Conservation (phyloP, 164 flowering plant species). For the Buxus sempervirens region DNA sequence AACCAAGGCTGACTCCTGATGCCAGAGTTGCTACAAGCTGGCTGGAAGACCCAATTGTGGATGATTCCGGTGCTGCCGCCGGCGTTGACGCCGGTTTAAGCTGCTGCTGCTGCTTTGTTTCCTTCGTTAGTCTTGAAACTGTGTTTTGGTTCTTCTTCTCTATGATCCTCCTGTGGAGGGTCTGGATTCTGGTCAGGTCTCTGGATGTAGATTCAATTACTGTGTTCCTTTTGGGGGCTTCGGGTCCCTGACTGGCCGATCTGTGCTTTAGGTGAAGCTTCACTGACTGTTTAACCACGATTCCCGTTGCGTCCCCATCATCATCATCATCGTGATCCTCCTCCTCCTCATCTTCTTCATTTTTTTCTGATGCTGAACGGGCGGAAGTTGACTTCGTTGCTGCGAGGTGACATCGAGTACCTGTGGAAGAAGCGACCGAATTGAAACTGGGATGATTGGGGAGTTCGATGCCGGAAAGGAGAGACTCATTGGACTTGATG, state of each 20-base stretch:
- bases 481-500: conserved; percentile 25
- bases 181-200: conserved; percentile 62
- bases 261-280: conserved; percentile 53
- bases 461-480: conserved; percentile 48
- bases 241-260: conserved; percentile 4
- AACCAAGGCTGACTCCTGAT: conserved; percentile 86
- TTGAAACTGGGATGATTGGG: conserved; percentile 55
- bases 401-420: conserved; percentile 27
- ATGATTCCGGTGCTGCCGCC: conserved; percentile 26
- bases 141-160: conserved; percentile 63
- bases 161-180: conserved; percentile 42
- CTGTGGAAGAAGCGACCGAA: conserved; percentile 33
- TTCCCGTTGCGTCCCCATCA: not conserved
- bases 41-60: conserved; percentile 17
- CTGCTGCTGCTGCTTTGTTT: not conserved
- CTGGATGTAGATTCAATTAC: conserved; percentile 33
- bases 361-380: conserved; percentile 1
- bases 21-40: conserved; percentile 72
- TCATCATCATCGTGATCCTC: no score
- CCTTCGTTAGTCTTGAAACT: conserved; percentile 21
- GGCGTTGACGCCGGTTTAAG: conserved; percentile 9
- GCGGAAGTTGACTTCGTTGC: conserved; percentile 1
- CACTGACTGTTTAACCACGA: conserved; percentile 19
- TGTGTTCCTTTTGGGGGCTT: conserved; percentile 27
- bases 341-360: conserved; percentile 7